Conservation (phyloP, 2,329 filamentous ascomycete species). For the Bertia moriformis region DNA sequence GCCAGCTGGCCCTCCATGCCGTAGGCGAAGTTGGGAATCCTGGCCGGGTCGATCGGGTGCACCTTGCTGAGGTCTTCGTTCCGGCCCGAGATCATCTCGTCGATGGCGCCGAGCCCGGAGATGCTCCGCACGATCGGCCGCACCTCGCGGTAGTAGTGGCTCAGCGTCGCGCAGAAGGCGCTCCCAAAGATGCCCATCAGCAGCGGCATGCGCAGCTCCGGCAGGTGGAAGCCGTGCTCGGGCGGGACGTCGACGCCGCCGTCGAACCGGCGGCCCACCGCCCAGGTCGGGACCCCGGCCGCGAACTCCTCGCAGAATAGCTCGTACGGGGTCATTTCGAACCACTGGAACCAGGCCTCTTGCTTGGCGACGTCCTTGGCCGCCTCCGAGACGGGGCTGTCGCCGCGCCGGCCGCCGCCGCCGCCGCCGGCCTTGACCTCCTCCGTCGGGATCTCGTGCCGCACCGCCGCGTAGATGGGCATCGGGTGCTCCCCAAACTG, state of each 20-base stretch:
- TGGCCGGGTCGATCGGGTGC: conserved; percentile 84
- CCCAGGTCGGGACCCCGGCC: conserved; percentile 90
- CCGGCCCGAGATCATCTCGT: conserved; percentile 68
- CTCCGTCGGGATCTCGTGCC: conserved; percentile 76
- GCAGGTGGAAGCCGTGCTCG: conserved; percentile 55
- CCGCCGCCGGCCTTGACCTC: conserved; percentile 25
- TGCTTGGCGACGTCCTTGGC: conserved; percentile 36
- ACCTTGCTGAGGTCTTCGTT: conserved; percentile 79
- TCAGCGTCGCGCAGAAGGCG: conserved; percentile 88
- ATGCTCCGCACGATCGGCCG: conserved; percentile 66
- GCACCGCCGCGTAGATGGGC: conserved; percentile 88
- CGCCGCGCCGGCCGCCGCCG: conserved; percentile 14
- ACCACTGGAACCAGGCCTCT: conserved; percentile 95
- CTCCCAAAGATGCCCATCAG: conserved; percentile 92
- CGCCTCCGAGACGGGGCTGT: conserved; percentile 24
- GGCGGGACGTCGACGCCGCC: conserved; percentile 52
- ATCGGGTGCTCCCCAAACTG: conserved; percentile 69
- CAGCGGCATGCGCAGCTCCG: conserved; percentile 70
- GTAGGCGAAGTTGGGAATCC: conserved; percentile 76
- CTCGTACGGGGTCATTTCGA: conserved; percentile 87
- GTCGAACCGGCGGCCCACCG: conserved; percentile 70
- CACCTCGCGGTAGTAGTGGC: conserved; percentile 90
- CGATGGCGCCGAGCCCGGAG: conserved; percentile 61
- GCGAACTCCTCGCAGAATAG: conserved; percentile 86
- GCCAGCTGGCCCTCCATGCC: conserved; percentile 67